Base-by-base conservation (phyloP, 1,284 basidiomycete genomes). In the Trichosporon sp. region DNA sequence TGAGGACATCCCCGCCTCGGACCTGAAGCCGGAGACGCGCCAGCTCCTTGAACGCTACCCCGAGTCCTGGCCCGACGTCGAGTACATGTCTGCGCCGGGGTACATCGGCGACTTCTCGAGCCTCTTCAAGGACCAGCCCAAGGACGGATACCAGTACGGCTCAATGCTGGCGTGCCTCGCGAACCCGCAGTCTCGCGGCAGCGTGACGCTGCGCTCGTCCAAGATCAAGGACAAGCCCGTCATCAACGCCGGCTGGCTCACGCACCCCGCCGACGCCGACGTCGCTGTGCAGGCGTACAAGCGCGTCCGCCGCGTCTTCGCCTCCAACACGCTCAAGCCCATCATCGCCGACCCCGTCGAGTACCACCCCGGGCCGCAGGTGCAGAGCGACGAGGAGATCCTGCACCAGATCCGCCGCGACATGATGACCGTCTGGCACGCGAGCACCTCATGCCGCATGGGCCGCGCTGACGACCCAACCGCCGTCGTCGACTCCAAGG, bases 111-210 rank as follows among this genome's bases (percentile, higher is more conserved):
- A 65, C 65, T 65, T 65, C 13, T 51, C 44, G 12, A 32, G 23
- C 11, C n/a, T 53, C 29, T 32, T 47, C 44, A 32, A 21, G 9
- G 31, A 11, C 64, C 64, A 65, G 64, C 64, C 64, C 7, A 62
- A 47, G 13, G 66, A 67, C 62, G 66, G 66, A 0, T 67, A 67
- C 27, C 44, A 67, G 34, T 67, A 67, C 25, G 66, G 62, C 18
- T 53, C 62, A 5, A 63, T 67, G 11, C 44, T 67, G 12, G 60
- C 62, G 3, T 62, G 47, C 3, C 62, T 67, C 9, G 44, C n/a
- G 18, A 58, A 60, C 34, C 62, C 66, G 0, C 21, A 64, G 44
- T 64, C 62, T 4, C 31, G 62, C 12, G 66, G 66, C 6, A 23
- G 47, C 9, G 62, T 67, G 35, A 44, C 18, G 4, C 42, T 44